phyloP scores from a whole-genome alignment of 2,329 filamentous ascomycete species.

The Exophiala viscosa region DNA sequence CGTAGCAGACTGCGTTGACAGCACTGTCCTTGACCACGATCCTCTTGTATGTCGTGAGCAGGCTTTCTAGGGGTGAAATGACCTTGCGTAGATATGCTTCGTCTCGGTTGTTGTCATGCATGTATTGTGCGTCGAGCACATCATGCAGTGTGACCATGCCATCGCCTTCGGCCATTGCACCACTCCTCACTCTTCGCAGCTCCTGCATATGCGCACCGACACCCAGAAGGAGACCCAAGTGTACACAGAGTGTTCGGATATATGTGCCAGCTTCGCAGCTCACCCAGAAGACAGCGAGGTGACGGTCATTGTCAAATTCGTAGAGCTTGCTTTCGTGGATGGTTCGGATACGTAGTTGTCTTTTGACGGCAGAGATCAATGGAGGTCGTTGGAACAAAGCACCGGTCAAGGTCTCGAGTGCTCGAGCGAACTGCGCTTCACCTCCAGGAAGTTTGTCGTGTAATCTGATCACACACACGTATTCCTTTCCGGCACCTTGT shows the following conservation, averaged over 20 bases:
- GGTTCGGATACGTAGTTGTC: slow-evolving; percentile 94
- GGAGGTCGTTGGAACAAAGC: slow-evolving; percentile 96
- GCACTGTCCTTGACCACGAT: slow-evolving; percentile 96
- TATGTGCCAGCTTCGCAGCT: slow-evolving; percentile 98
- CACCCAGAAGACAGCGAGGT: slow-evolving; percentile 98
- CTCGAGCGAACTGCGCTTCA: slow-evolving; percentile 86
- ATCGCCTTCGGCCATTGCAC: slow-evolving; percentile 89
- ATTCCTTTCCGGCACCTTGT: slow-evolving; percentile 98
- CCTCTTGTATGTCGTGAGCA: slow-evolving; percentile 90
- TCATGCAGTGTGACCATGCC: slow-evolving; percentile 91
- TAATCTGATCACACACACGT: slow-evolving; percentile 89
- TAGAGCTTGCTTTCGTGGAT: slow-evolving; percentile 95
- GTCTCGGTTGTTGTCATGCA: slow-evolving; percentile 91
- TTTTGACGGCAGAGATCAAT: slow-evolving; percentile 97
- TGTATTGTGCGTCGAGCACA: slow-evolving; percentile 93
- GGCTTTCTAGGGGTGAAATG: slow-evolving; percentile 86
- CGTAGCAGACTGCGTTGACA: slow-evolving; percentile 97
- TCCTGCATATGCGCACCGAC: slow-evolving; percentile 99
- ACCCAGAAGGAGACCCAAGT: slow-evolving; percentile 72
- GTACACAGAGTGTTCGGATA: slow-evolving; percentile 96
- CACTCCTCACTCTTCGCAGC: slow-evolving; percentile 85
- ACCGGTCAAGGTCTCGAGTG: slow-evolving; percentile 92
- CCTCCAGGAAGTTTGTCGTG: slow-evolving; percentile 94
- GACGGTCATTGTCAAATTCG: slow-evolving; percentile 97
- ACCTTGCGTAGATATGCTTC: slow-evolving; percentile 88